Evolutionary conservation across 2,329 filamentous ascomycete species (phyloP), one percentile per base, ranked within the genome.

Genomic region (Lecanicillium sp.): DNA sequence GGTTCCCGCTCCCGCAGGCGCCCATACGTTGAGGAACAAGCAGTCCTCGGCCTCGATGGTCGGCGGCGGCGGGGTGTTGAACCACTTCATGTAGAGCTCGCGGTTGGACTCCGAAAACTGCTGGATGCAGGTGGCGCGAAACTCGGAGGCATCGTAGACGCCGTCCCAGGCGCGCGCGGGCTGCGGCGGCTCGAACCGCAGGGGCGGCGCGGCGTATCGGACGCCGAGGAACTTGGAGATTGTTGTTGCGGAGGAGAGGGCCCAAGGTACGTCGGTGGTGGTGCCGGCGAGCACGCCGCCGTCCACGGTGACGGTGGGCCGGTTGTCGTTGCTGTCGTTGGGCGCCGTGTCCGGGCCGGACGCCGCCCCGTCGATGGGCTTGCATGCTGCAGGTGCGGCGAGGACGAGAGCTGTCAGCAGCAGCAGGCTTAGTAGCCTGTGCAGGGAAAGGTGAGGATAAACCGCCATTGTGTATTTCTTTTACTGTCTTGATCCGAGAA

Each of bases 11-110:
- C 33, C 38, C 0, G 50, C 44, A 1, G 59, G 59, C 1, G 50
- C 40, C 33, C 47, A 60, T 4, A 62, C 49, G 19, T 61, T 57
- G n/a, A 61, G 39, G 18, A 52, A 58, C 17, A 62, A 35, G 17
- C 59, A 62, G 18, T 62, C 56, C 31, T 62, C 59, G 19, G 46
- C 48, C 6, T 47, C 60, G 9, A 48, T 49, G 1, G 44, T 49
- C 2, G 52, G 46, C 0, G 52, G 47, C 0, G 46, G 41, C 17
- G 55, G 55, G 0, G 49, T 47, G 28, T 50, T 49, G 31, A 49
- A 53, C 13, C 31, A 45, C 19, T 40, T n/a, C n/a, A 49, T 54
- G n/a, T n/a, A n/a, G n/a, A 1, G 36, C 36, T 12, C 29, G 17
- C 5, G 49, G 43, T 2, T 48, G 42, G 4, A 31, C 36, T 4